These are phyloP conservation scores for Cercospora nicotianae DNA, from an alignment of 2,329 filamentous ascomycete species.

Conservation along the genomic window DNA sequence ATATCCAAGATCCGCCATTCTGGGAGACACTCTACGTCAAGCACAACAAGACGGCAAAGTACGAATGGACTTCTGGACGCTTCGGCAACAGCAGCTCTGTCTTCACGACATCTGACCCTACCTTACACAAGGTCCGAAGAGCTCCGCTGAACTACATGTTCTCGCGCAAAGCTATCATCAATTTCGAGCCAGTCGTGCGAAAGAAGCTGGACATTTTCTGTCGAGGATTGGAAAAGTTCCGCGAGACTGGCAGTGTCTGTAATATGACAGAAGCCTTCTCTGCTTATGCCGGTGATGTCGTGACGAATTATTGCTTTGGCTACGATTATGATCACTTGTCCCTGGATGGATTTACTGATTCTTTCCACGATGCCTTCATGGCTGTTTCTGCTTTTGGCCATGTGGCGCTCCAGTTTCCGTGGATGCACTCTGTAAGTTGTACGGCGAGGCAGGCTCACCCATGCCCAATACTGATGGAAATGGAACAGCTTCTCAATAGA, in stretches of 20 bases:
- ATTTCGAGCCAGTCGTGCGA: conserved; percentile 23
- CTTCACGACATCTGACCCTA: conserved; percentile 22
- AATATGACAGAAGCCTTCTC: conserved; percentile 23
- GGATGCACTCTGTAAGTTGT: conserved; percentile 19
- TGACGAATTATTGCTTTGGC: conserved; percentile 26
- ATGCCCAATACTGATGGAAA: background rate
- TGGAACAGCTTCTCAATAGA: conserved; percentile 16
- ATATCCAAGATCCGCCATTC: conserved; percentile 43
- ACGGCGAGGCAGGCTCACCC: background rate
- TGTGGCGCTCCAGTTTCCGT: conserved; percentile 24
- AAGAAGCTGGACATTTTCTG: conserved; percentile 20
- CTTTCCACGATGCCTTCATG: conserved; percentile 25
- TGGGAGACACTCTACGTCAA: conserved; percentile 33
- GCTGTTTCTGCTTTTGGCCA: conserved; percentile 22
- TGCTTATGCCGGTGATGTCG: conserved; percentile 24
- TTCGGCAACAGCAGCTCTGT: conserved; percentile 23
- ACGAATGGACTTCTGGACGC: conserved; percentile 21
- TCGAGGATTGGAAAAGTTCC: conserved; percentile 19
- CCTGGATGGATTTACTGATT: conserved; percentile 22
- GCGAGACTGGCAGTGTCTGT: conserved; percentile 20
- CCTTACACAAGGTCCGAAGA: conserved; percentile 20
- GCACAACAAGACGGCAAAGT: conserved; percentile 23
- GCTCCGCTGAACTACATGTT: conserved; percentile 26
- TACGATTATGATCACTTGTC: conserved; percentile 25
- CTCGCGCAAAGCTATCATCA: conserved; percentile 22